phyloP scores from a whole-genome alignment of 2,329 filamentous ascomycete species.

The Talaromyces sp. region DNA sequence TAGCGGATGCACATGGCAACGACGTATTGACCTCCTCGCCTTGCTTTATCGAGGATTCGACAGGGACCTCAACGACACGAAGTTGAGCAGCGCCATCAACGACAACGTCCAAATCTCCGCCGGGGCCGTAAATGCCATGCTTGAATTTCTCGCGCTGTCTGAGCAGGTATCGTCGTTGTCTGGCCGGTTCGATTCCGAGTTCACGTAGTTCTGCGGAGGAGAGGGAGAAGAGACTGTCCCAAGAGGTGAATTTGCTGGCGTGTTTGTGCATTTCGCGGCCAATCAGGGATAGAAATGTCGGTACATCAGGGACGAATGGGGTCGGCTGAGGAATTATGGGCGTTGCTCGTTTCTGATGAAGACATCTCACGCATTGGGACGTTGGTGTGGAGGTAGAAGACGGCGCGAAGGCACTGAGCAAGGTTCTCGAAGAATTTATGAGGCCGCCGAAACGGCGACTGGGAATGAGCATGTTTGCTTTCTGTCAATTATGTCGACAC shows the following conservation, averaged over 20 bases:
- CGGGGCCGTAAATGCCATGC: constrained; percentile 72
- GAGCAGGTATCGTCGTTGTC: constrained; percentile 78
- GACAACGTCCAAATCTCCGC: constrained; percentile 79
- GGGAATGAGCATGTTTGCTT: constrained; percentile 32
- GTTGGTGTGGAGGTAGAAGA: constrained; percentile 17
- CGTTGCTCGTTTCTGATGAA: constrained; percentile 42
- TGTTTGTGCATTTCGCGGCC: constrained; percentile 82
- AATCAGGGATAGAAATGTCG: constrained; percentile 86
- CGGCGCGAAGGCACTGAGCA: constrained; percentile 18
- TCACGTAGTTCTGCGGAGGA: constrained; percentile 75
- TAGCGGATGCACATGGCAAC: constrained; percentile 49
- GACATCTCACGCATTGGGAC: constrained; percentile 38
- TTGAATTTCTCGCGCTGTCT: constrained; percentile 85
- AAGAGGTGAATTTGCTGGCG: constrained; percentile 80
- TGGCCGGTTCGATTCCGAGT: constrained; percentile 81
- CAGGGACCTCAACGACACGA: constrained; percentile 57
- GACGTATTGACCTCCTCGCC: constrained; percentile 25
- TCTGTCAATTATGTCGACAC: neutral
- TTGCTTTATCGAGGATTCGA: constrained; percentile 32
- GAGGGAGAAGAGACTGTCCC: constrained; percentile 85
- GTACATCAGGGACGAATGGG: constrained; percentile 79
- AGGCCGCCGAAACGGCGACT: constrained; percentile 28
- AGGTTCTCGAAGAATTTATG: constrained; percentile 29
- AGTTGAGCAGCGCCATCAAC: constrained; percentile 59
- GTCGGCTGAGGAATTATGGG: constrained; percentile 66